Percentiles rank a stretch among this genome's conserved stretches.
Conservation (phyloP, 345 rosid species). For the Erucastrum elatum region DNA sequence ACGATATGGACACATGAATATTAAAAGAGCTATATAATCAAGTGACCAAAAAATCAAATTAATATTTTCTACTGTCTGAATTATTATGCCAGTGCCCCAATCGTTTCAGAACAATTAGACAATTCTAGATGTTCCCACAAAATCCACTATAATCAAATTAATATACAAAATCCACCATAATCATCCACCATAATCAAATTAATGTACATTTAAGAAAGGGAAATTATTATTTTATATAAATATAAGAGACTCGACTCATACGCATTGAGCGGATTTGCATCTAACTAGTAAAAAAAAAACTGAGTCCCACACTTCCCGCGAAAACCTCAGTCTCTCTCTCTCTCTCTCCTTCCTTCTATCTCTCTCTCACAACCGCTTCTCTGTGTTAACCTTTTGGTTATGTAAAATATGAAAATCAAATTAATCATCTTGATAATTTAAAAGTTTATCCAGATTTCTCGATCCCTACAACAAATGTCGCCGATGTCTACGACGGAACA, state of each 20-base stretch:
- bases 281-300: slow-evolving; percentile 12
- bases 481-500: slow-evolving; percentile 42
- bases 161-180: not conserved
- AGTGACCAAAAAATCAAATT: not conserved
- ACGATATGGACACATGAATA: slow-evolving; percentile 3
- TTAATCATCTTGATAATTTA: not conserved
- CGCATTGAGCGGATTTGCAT: not conserved
- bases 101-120: not conserved
- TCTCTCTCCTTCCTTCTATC: not conserved
- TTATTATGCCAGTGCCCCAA: not conserved
- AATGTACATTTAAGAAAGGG: not conserved
- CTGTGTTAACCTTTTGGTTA: slow-evolving; percentile 10
- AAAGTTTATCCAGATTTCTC: not conserved
- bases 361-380: slow-evolving; percentile 32
- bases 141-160: too few relatives aligned
- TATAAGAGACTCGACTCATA: not conserved
- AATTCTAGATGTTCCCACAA: not conserved
- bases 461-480: slow-evolving; percentile 4
- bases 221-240: not conserved
- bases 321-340: slow-evolving; percentile 47
- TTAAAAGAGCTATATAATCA: not conserved
- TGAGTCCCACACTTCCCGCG: slow-evolving; percentile 56
- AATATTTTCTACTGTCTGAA: not conserved
- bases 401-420: slow-evolving; percentile 22
- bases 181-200: not conserved